These are phyloP conservation scores for Discostella stelligera DNA, from an alignment of 352 stramenopile genomes.

Conservation along the genomic window DNA sequence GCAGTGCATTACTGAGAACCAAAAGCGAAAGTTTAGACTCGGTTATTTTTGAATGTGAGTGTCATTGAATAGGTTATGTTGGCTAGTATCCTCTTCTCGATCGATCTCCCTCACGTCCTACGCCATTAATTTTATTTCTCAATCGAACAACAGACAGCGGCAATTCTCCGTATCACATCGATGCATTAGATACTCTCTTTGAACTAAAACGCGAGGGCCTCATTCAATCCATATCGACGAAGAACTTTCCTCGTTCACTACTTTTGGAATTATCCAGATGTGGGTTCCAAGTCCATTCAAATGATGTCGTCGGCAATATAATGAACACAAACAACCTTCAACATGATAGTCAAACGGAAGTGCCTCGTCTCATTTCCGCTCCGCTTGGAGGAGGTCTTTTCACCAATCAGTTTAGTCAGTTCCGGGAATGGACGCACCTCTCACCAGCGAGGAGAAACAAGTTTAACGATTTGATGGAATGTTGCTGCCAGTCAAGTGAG, in stretches of 20 bases:
- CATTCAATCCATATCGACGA: slow-evolving; percentile 59
- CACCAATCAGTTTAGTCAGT: slow-evolving; percentile 38
- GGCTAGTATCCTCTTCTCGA: neutral
- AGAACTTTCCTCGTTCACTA: slow-evolving; percentile 45
- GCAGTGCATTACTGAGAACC: slow-evolving; percentile 37
- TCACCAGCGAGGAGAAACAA: slow-evolving; percentile 15
- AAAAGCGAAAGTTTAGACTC: slow-evolving; percentile 51
- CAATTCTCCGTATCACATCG: slow-evolving; percentile 59
- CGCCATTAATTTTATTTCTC: neutral
- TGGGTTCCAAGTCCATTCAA: slow-evolving; percentile 58
- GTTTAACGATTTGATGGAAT: slow-evolving; percentile 22
- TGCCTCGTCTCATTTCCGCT: slow-evolving; percentile 25
- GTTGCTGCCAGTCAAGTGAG: slow-evolving; percentile 5
- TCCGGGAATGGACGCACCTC: slow-evolving; percentile 12
- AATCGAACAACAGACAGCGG: slow-evolving; percentile 17
- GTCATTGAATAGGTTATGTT: slow-evolving; percentile 4
- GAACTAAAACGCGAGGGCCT: slow-evolving; percentile 72
- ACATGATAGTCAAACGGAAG: slow-evolving; percentile 12
- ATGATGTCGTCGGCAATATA: slow-evolving; percentile 55
- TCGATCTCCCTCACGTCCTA: slow-evolving; percentile 3
- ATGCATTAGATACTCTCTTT: slow-evolving; percentile 60
- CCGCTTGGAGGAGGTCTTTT: slow-evolving; percentile 61
- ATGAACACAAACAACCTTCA: slow-evolving; percentile 47
- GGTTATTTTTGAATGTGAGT: slow-evolving; percentile 44
- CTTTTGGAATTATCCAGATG: slow-evolving; percentile 30